Conservation (phyloP, 2,329 filamentous ascomycete species). For the Zalaria sp. region DNA sequence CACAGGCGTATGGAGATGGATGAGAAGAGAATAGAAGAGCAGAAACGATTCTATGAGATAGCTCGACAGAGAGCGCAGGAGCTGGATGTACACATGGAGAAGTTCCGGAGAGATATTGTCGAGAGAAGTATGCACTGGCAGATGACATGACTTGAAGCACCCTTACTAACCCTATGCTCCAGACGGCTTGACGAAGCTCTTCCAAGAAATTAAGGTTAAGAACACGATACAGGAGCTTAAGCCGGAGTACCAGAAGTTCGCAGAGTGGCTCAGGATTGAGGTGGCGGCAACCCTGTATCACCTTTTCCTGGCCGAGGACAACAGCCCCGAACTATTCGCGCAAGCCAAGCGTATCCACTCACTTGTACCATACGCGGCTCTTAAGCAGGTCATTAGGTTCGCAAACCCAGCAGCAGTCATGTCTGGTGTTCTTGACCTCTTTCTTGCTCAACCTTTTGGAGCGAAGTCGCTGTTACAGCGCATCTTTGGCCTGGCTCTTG, state of each 20-base stretch:
- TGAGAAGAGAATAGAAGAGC: constrained; percentile 78
- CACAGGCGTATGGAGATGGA: constrained; percentile 68
- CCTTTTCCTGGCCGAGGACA: constrained; percentile 93
- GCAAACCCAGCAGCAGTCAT: constrained; percentile 95
- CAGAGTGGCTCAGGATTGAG: constrained; percentile 95
- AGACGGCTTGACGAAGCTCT: constrained; percentile 82
- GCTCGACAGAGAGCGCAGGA: constrained; percentile 80
- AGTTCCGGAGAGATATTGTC: constrained; percentile 52
- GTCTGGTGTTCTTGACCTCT: constrained; percentile 88
- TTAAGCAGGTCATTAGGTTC: constrained; percentile 95
- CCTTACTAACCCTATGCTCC: constrained; percentile 23
- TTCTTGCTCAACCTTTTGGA: constrained; percentile 89
- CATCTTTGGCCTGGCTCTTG: constrained; percentile 82
- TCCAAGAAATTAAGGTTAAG: constrained; percentile 86
- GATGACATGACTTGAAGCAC: constrained; percentile 2
- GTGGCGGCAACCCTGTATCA: constrained; percentile 95
- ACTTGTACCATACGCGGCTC: constrained; percentile 76
- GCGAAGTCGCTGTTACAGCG: constrained; percentile 80
- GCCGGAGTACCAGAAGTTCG: constrained; percentile 94
- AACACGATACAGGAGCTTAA: constrained; percentile 75
- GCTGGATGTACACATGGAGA: constrained; percentile 95
- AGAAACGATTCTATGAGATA: constrained; percentile 90
- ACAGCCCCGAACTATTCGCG: constrained; percentile 89
- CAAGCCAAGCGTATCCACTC: constrained; percentile 92
- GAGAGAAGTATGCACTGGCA: constrained; percentile 47